Conservation (phyloP, 768 basidiomycete genomes). For the Termitomyces sp. region DNA sequence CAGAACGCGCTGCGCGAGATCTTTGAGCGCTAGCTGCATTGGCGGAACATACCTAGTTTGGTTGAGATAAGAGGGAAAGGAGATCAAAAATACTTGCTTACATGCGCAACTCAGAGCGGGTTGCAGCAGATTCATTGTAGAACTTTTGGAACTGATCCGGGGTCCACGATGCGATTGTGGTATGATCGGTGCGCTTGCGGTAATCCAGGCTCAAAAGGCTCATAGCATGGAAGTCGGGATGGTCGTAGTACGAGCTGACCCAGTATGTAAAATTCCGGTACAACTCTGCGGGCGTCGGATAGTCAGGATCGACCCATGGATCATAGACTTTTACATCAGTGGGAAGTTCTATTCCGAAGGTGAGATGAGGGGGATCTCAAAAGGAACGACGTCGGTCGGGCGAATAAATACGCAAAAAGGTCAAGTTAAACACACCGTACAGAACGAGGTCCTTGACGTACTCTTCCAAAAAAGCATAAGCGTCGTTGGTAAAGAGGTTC, state of each 20-base stretch:
- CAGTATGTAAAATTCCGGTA: conserved; percentile 22
- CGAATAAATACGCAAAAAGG: no score
- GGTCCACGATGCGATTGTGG: conserved; percentile 19
- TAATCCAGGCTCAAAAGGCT: conserved; percentile 19
- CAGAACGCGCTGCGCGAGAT: conserved; percentile 14
- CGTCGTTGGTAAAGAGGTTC: conserved; percentile 15
- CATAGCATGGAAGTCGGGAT: conserved; percentile 14
- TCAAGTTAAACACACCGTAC: conserved; percentile 26
- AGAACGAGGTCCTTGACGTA: conserved; percentile 29
- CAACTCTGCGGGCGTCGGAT: conserved; percentile 19
- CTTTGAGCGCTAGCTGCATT: conserved; percentile 17
- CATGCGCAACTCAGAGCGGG: conserved; percentile 15
- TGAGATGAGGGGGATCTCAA: conserved; percentile 27
- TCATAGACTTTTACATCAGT: conserved; percentile 15
- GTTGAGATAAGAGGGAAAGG: not conserved
- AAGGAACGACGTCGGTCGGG: no score
- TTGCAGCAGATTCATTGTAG: conserved; percentile 12
- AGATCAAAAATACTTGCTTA: not conserved
- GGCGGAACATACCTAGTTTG: not conserved
- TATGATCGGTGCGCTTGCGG: conserved; percentile 12
- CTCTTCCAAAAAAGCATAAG: conserved; percentile 22
- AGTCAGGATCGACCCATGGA: conserved; percentile 20
- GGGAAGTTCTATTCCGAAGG: conserved; percentile 25
- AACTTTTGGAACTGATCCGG: conserved; percentile 16
- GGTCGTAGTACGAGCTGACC: conserved; percentile 26